A percentile compares a stretch with the other conserved stretches of the same genome.
These are phyloP conservation scores for Ceratocystis destructans DNA, from an alignment of 2,329 filamentous ascomycete genomes.

Conservation along the genomic window DNA sequence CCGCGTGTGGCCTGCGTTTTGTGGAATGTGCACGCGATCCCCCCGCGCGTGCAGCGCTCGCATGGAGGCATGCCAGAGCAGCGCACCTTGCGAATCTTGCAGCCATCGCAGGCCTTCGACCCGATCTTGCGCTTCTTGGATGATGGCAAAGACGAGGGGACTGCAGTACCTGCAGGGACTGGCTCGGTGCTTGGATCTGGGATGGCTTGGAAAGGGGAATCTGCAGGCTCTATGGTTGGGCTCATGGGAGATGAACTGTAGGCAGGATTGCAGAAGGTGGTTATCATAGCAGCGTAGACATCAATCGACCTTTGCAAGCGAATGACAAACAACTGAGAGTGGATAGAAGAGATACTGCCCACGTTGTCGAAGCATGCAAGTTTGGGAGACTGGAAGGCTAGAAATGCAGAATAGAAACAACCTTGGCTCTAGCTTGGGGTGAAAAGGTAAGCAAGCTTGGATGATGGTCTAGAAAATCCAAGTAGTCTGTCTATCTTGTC, in stretches of 20 bases:
- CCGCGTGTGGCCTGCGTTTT: constrained; percentile 33
- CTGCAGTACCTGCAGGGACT: neutral
- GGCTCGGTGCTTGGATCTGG: neutral
- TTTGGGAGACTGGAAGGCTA: neutral
- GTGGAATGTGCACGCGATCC: constrained; percentile 38
- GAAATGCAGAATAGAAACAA: neutral
- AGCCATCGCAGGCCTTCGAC: constrained; percentile 34
- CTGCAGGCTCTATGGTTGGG: neutral
- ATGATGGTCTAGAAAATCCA: neutral
- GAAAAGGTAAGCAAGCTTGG: neutral
- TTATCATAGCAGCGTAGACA: neutral
- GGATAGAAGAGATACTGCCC: neutral
- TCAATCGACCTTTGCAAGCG: neutral
- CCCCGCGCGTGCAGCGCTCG: constrained; percentile 31
- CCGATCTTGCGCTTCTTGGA: constrained; percentile 17
- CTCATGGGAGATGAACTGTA: neutral
- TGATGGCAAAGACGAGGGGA: neutral
- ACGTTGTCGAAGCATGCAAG: neutral
- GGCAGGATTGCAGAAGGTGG: neutral
- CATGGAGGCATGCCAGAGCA: constrained; percentile 37
- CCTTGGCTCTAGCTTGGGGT: neutral
- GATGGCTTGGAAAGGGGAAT: neutral
- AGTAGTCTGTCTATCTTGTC: constrained; percentile 5
- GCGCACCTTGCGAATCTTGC: constrained; percentile 40
- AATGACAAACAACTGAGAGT: no score